These are phyloP conservation scores for Penicillium sp. DNA, from an alignment of 2,329 filamentous ascomycete species.

Conservation along the genomic window DNA sequence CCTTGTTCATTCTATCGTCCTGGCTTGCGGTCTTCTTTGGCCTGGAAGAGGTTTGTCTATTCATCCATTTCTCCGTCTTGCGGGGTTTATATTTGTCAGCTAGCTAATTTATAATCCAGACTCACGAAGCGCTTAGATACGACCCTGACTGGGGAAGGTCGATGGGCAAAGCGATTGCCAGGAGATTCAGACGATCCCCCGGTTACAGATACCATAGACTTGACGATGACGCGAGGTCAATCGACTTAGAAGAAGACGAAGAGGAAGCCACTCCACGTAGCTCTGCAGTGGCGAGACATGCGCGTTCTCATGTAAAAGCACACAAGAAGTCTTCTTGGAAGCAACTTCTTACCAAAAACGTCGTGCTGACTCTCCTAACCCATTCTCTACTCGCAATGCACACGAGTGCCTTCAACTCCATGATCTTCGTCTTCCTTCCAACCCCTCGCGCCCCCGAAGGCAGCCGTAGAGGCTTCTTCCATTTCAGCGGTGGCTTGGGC, in stretches of 20 bases:
- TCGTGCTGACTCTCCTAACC: slow-evolving; percentile 56
- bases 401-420: slow-evolving; percentile 69
- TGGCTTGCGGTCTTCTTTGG: slow-evolving; percentile 57
- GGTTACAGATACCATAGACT: slow-evolving; percentile 34
- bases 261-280: slow-evolving; percentile 24
- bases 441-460: slow-evolving; percentile 58
- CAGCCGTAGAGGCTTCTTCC: slow-evolving; percentile 42
- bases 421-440: slow-evolving; percentile 74
- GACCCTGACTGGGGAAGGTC: slow-evolving; percentile 39
- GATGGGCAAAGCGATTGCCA: slow-evolving; percentile 32
- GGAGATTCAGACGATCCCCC: slow-evolving; percentile 19
- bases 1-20: slow-evolving; percentile 55
- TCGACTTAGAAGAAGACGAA: slow-evolving; percentile 28
- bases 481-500: slow-evolving; percentile 71
- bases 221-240: slow-evolving; percentile 25
- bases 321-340: slow-evolving; percentile 44
- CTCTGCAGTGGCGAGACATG: slow-evolving; percentile 21
- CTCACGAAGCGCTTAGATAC: slow-evolving; percentile 36
- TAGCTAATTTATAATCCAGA: slow-evolving; percentile 19
- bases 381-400: slow-evolving; percentile 70
- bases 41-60: slow-evolving; percentile 57
- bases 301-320: slow-evolving; percentile 24
- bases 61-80: neutral
- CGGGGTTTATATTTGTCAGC: neutral
- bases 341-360: slow-evolving; percentile 52